These are phyloP conservation scores for Dalbergia cultrata DNA, from an alignment of 306 rosid species.

Conservation along the genomic window DNA sequence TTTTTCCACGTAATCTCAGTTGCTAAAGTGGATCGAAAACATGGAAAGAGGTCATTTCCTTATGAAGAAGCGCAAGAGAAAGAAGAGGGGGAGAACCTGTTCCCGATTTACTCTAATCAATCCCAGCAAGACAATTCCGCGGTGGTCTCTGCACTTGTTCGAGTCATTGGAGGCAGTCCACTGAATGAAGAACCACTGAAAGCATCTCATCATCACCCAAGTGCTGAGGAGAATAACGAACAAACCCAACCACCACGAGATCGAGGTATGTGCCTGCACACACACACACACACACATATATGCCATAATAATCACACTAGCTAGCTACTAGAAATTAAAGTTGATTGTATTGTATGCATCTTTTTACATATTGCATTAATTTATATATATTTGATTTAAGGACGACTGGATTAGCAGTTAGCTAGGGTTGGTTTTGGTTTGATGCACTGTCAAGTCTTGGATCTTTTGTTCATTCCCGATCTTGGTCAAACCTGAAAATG, in stretches of 20 bases:
- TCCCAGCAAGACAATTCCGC: conserved; percentile 72
- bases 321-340: background rate
- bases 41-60: conserved; percentile 63
- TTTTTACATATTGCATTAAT: background rate
- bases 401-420: background rate
- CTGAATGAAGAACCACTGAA: conserved; percentile 29
- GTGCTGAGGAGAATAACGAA: background rate
- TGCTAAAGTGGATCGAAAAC: conserved; percentile 59
- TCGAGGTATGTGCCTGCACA: conserved; percentile 53
- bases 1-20: background rate
- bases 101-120: conserved; percentile 67
- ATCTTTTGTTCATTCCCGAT: background rate
- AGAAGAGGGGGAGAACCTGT: conserved; percentile 50
- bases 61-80: conserved; percentile 60
- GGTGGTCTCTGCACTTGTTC: conserved; percentile 70
- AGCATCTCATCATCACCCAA: conserved; percentile 21
- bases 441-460: background rate
- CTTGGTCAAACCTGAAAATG: background rate
- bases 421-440: conserved; percentile 36
- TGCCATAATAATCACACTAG: background rate
- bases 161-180: conserved; percentile 61
- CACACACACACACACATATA: background rate
- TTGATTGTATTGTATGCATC: background rate
- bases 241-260: conserved; percentile 46
- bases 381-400: background rate